Evolutionary conservation across 305 asterid genomes (phyloP), one percentile per base, ranked within the genome.

Genomic region (Fraxinus greggii): DNA sequence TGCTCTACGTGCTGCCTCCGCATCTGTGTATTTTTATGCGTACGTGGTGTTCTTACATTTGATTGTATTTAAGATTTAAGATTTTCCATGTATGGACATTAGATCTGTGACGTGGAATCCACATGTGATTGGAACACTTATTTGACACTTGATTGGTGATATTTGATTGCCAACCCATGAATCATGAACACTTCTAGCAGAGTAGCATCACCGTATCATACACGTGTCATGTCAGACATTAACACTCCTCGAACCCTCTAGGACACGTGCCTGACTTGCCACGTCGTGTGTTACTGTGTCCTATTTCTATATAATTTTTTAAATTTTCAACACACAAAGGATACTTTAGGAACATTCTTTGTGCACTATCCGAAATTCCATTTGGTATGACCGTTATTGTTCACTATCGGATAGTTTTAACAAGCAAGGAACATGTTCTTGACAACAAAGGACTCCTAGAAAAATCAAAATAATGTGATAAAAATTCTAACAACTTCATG

Each of bases 1-100:
- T 78, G 99, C 97, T 51, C 82, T 95, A 72, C 97, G 95, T 72
- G 97, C 96, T 78, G 99, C 99, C 56, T 89, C 99, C 77, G 98
- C 97, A 2, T 92, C 99, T 82, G 99, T 98, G 36, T 98, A 95
- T 91, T 95, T 95, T 85, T 92, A 95, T 82, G 97, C 99, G 97
- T 94, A 87, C 78, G 97, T 84, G 78, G 67, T 59, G 45, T 76
- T 35, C 48, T 13, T 72, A 74, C 32, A 32, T 38, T 17, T 81
- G 1, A 67, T 83, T 85, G 92, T 29, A 29, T 29, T 29, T 29
- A 29, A 29, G 97, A 93, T 86, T 94, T 98, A 1, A 90, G 91
- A 19, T 35, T 77, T 67, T 31, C 65, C 72, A 63, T 73, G 13
- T 0, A 54, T 42, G 72, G 3, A 33, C 10, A 54, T 54, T 54